Percentiles rank a stretch among this genome's conserved stretches.
Conservation (phyloP, 2,329 filamentous ascomycete genomes). For the Cytospora paraplurivora region DNA sequence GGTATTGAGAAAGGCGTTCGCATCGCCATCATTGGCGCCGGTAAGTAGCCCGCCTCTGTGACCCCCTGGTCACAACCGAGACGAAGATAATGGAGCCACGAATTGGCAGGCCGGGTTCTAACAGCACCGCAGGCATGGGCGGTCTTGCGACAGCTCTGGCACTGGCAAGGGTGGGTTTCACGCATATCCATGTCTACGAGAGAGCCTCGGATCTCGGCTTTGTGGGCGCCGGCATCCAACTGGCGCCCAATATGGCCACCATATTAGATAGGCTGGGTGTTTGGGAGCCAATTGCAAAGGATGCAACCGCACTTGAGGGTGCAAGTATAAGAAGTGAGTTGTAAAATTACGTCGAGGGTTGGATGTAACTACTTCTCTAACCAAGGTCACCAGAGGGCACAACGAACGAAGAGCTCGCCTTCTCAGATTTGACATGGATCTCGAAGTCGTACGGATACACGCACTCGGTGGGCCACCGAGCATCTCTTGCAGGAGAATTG, state of each 20-base stretch:
- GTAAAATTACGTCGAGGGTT: no score
- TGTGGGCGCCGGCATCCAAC: constrained; percentile 82
- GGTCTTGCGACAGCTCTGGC: constrained; percentile 72
- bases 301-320: constrained; percentile 25
- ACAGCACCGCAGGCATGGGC: constrained; percentile 65
- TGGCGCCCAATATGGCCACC: constrained; percentile 79
- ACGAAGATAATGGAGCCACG: constrained; percentile 1
- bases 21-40: constrained; percentile 40
- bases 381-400: constrained; percentile 49
- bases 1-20: neutral
- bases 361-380: neutral
- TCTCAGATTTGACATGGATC: constrained; percentile 61
- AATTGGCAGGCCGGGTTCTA: neutral
- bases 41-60: constrained; percentile 27
- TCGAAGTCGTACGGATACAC: constrained; percentile 59
- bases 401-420: constrained; percentile 59
- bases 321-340: constrained; percentile 28
- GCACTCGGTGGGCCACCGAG: constrained; percentile 67
- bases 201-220: constrained; percentile 73
- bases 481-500: constrained; percentile 58
- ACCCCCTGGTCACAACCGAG: neutral
- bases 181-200: constrained; percentile 73
- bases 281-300: constrained; percentile 25
- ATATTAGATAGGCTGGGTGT: constrained; percentile 59
- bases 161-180: constrained; percentile 76